Base-by-base conservation (phyloP, 2,329 filamentous ascomycete species). In the Sclerotinia sclerotiorum region DNA sequence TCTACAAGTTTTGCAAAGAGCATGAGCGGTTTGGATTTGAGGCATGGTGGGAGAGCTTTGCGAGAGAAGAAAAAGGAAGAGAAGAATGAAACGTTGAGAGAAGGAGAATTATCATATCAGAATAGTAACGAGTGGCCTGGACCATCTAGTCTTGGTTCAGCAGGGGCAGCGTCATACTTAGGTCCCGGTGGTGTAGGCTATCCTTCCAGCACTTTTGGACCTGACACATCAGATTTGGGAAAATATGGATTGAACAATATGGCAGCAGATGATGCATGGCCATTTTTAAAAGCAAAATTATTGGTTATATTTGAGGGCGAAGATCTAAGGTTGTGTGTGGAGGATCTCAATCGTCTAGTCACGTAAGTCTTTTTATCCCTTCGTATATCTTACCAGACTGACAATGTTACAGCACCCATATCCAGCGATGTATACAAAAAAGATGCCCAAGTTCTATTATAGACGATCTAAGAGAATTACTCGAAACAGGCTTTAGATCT, bases 301-400 rank as follows among this genome's bases (percentile, higher is more conserved):
- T 81, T 94, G 5, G 86, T 90, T 68, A 87, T 95, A 2, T 96
- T 95, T 72, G 90, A 94, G 72, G 91, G 90, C 42, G 92, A 94
- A 76, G 91, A 93, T 71, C 80, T 94, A 24, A 85, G 90, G 48
- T 82, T 92, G n/a, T 91, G 92, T 0, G 87, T 95, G 7, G 92
- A 96, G 77, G 91, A 94, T 75, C 89, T 95, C 75, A 96, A 96
- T 75, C 84, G 88, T 24, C 84, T 94, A 1, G 91, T 94, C n/a
- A 85, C 84, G 71, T 80, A 74, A 71, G 78, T 77, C 57, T 48
- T 44, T 51, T 27, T 21, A 6, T 19, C 39, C 21, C 27, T 35
- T 11, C 17, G 21, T 17, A 49, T 56, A 6, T 17, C 32, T 27
- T 39, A 39, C 27, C 3, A 10, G 32, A 27, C 32, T 66, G n/a